A percentile compares a stretch with the other conserved stretches of the same genome.
phyloP scores from a whole-genome alignment of 176 grass and related monocot genomes.

The Triticum dicoccoides region DNA sequence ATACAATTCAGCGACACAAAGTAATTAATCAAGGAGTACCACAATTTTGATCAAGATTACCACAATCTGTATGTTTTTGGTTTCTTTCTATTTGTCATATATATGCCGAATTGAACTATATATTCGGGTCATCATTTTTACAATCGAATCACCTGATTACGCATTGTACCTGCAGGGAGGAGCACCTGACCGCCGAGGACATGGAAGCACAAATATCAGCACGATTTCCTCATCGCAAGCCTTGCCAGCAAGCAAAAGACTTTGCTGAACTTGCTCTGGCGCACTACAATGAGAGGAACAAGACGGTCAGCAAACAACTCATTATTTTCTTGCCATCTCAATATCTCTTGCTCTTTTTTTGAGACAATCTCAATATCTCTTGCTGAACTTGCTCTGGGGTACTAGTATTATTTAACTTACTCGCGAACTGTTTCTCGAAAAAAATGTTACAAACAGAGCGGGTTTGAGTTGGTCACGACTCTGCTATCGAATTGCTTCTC shows the following conservation, averaged over 20 bases:
- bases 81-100: not conserved
- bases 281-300: not conserved
- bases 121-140: not conserved
- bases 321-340: not conserved
- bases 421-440: not conserved
- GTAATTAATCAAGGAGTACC: not conserved
- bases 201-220: not conserved
- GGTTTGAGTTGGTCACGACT: not conserved
- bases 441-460: not conserved
- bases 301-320: not conserved
- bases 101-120: not conserved
- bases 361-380: not conserved
- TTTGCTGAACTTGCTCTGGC: not conserved
- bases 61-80: not conserved
- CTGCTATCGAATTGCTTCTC: slow-evolving; percentile 1
- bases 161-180: not conserved
- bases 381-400: too few relatives aligned
- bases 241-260: not conserved
- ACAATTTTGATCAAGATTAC: not conserved
- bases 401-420: too few relatives aligned
- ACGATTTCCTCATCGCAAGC: not conserved
- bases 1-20: not conserved
- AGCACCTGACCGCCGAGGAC: not conserved
- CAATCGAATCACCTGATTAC: not conserved
- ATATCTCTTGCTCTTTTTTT: not conserved